Conservation (phyloP, 1,284 basidiomycete genomes). For the Ustilago bromivora region DNA sequence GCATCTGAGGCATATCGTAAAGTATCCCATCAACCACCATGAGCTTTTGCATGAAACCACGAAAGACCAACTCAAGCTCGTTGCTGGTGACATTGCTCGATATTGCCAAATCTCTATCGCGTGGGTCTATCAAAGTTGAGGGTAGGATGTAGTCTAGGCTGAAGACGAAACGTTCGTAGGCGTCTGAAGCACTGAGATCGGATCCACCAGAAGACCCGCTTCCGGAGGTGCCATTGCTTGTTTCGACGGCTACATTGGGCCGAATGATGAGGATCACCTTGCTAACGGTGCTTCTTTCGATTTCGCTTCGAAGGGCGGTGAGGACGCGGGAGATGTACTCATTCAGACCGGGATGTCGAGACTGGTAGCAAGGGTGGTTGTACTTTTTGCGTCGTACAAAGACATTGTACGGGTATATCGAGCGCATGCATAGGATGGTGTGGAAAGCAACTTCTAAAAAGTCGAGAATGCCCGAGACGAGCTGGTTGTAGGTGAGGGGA, state of each 20-base stretch:
- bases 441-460: slow-evolving; percentile 88
- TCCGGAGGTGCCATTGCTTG: neutral
- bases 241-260: slow-evolving; percentile 25
- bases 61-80: slow-evolving; percentile 81
- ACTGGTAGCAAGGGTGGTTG: slow-evolving; percentile 88
- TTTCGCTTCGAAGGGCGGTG: slow-evolving; percentile 80
- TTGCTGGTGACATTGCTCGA: slow-evolving; percentile 77
- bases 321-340: slow-evolving; percentile 87
- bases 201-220: slow-evolving; percentile 19
- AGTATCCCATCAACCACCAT: slow-evolving; percentile 83
- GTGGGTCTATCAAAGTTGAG: slow-evolving; percentile 80
- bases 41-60: slow-evolving; percentile 86
- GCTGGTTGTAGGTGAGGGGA: slow-evolving; percentile 52
- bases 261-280: slow-evolving; percentile 26
- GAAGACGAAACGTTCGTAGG: slow-evolving; percentile 77
- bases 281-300: slow-evolving; percentile 70
- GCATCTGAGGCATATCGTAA: slow-evolving; percentile 29
- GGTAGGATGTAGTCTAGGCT: slow-evolving; percentile 76
- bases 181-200: slow-evolving; percentile 43
- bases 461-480: slow-evolving; percentile 44
- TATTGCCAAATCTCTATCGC: slow-evolving; percentile 73
- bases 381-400: slow-evolving; percentile 89
- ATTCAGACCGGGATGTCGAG: slow-evolving; percentile 85
- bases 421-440: slow-evolving; percentile 87
- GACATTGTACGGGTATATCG: slow-evolving; percentile 87